These are phyloP conservation scores for Heterobasidion irregulare DNA, from an alignment of 1,284 basidiomycete genomes.

Conservation along the genomic window DNA sequence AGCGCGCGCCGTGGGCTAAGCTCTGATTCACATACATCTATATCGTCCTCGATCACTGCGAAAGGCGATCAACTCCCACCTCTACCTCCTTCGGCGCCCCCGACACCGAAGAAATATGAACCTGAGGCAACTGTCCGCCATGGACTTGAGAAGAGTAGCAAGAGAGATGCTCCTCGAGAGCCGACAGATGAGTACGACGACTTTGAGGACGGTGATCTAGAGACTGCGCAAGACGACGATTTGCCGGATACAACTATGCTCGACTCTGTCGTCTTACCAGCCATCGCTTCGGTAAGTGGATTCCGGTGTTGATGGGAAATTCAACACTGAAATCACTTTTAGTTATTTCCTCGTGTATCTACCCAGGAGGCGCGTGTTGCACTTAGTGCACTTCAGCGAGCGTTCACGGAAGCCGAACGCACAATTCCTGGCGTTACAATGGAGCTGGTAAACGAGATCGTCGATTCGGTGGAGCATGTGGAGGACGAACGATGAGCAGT, in stretches of 20 bases:
- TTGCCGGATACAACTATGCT: slow-evolving; percentile 84
- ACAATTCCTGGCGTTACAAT: slow-evolving; percentile 79
- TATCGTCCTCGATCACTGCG: slow-evolving; percentile 32
- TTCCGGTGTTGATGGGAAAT: neutral
- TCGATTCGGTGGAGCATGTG: slow-evolving; percentile 86
- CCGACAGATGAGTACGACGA: slow-evolving; percentile 59
- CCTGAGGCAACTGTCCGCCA: slow-evolving; percentile 61
- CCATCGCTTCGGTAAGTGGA: slow-evolving; percentile 77
- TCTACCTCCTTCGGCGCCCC: slow-evolving; percentile 34
- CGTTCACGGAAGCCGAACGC: slow-evolving; percentile 87
- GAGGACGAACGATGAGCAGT: slow-evolving; percentile 43
- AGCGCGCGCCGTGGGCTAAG: slow-evolving; percentile 8
- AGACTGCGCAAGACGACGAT: slow-evolving; percentile 47
- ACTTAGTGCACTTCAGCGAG: slow-evolving; percentile 76
- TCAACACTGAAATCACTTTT: neutral
- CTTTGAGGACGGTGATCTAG: slow-evolving; percentile 46
- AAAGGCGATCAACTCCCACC: slow-evolving; percentile 54
- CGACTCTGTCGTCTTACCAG: slow-evolving; percentile 90
- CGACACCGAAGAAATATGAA: slow-evolving; percentile 38
- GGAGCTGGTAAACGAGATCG: slow-evolving; percentile 80
- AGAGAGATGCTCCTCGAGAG: slow-evolving; percentile 24
- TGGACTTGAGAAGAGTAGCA: slow-evolving; percentile 19
- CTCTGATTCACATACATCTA: slow-evolving; percentile 14
- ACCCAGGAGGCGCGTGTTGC: slow-evolving; percentile 82
- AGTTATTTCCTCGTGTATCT: slow-evolving; percentile 86